Base-by-base conservation (phyloP, 768 basidiomycete species). In the Leucocoprinus birnbaumii region DNA sequence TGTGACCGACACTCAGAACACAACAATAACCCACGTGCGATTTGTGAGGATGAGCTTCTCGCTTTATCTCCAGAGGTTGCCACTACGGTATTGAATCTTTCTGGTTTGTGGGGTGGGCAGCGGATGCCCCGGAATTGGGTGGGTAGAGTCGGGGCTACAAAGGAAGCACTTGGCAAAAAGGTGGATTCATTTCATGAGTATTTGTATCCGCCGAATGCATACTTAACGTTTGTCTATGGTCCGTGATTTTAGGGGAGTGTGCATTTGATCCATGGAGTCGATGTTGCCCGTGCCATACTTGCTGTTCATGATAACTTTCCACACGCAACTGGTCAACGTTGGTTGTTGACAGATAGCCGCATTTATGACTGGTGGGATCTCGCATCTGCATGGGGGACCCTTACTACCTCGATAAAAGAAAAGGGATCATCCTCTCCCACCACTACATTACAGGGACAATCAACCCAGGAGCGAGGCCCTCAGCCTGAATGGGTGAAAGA, bases 281-380 rank as follows among this genome's bases (percentile, higher is more conserved):
- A 87, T 63, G 73, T 85, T 48, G 74, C 85, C 13, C 76, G 82
- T 13, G 79, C 79, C 9, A 76, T 87, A 59, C 67, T 86, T 27
- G 83, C 83, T n/a, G 74, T 86, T 1, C 80, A 80, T 59, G 59
- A 60, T 10, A 57, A 78, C 25, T 78, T 79, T 48, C 49, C 58
- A 25, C 73, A 71, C 42, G 77, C 81, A 1, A 58, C 65, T 3
- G 82, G 81, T 0, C 73, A 83, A 61, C 73, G 83, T 5, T 84
- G 82, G 82, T 61, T 84, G 3, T 63, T 84, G 31, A 81, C 78
- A 2, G 81, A 84, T 57, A 71, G 71, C 18, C 74, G 80, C 6
- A 75, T 83, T 37, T 83, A 85, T 61, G 85, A 87, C 63, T 86
- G 84, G 84, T 86, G 83, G 83, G 82, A 85, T 59, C 69, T 85